phyloP scores from a whole-genome alignment of 2,329 filamentous ascomycete species.

The Phialophora verrucosa region DNA sequence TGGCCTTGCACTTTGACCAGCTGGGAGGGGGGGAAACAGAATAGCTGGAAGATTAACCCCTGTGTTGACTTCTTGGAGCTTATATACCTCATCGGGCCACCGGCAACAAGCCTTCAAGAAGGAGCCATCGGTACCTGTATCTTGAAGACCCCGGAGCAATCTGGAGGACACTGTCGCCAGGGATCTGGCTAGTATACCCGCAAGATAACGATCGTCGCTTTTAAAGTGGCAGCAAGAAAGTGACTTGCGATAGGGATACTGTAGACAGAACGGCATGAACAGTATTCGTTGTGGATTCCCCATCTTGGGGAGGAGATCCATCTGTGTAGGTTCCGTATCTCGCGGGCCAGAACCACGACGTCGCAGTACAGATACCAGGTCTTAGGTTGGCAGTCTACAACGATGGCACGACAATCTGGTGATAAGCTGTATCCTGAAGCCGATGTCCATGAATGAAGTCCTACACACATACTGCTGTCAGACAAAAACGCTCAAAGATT shows the following conservation, averaged over 20 bases:
- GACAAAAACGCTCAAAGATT: neutral
- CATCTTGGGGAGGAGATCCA: neutral
- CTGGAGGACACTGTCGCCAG: neutral
- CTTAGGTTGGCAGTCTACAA: neutral
- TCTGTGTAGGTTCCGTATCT: neutral
- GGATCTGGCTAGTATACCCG: neutral
- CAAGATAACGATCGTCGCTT: neutral
- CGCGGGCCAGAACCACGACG: neutral
- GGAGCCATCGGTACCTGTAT: neutral
- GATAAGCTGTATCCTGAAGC: neutral
- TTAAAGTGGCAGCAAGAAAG: neutral
- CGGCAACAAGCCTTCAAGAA: neutral
- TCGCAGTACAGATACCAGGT: neutral
- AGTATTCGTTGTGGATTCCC: neutral
- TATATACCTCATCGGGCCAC: slow-evolving; percentile 1
- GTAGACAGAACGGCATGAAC: neutral
- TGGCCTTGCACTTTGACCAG: neutral
- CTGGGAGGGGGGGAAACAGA: neutral
- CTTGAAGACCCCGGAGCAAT: neutral
- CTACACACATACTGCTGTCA: neutral
- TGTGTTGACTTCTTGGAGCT: neutral
- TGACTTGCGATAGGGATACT: neutral
- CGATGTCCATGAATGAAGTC: neutral
- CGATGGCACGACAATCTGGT: neutral
- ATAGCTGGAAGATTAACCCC: neutral